Base-by-base conservation (phyloP, 2,329 filamentous ascomycete species). In the Podosphaera fusca region DNA sequence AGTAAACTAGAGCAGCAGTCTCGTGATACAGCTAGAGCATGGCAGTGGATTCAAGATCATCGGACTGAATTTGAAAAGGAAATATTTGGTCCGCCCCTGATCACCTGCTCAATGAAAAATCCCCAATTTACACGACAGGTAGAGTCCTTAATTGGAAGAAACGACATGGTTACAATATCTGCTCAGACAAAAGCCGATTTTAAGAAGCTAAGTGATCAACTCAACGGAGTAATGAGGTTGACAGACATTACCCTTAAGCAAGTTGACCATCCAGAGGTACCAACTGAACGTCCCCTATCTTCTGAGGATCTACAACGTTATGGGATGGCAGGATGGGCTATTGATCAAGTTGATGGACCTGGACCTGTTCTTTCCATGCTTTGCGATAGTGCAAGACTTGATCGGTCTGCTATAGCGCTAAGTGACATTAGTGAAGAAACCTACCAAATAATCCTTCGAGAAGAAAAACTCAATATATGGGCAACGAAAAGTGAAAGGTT, bases 361-460 rank as follows among this genome's bases (percentile, higher is more conserved):
- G 80, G 83, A 1, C 77, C 85, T 1, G 86, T 98, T 1, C 71
- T 96, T 38, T 84, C 87, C 5, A 92, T 94, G 84, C 77, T 98
- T 30, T 95, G 88, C 68, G 77, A 80, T 10, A 82, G 85, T 62
- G 79, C 76, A 58, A 76, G 72, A 56, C 69, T 95, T 5, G 80
- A 94, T 63, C 71, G 73, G 33, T 82, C 82, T 4, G 87, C 80
- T 0, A 76, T 90, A 50, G 74, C 78, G 14, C 71, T 81, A 12
- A 68, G 67, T 4, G 79, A 86, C 8, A 79, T 89, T 38, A 77
- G 69, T 2, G 77, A 85, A 36, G 73, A 77, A 45, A 81, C 87
- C 62, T 87, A 82, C 64, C 73, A 83, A n/a, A 70, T 69, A n/a
- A 72, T 95, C 38, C 70, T 78, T 47, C 70, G 71, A 12, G 76